Base-by-base conservation (phyloP, 306 rosid species). In the Medicago ruthenica region DNA sequence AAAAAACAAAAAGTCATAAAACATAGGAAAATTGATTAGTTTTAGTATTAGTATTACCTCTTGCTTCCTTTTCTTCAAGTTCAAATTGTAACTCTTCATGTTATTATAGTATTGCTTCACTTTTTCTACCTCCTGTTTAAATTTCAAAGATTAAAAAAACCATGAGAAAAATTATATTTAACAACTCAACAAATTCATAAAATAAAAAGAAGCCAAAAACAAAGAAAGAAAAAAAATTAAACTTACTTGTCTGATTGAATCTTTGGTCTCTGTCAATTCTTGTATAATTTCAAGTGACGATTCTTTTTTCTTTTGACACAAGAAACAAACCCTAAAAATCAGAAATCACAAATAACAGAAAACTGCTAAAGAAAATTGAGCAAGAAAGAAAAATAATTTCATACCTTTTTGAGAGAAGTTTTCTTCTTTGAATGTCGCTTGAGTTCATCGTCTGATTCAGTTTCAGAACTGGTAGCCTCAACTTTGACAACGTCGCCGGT, bases 361-460 rank as follows among this genome's bases (percentile, higher is more conserved):
- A 59, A 4, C 13, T 4, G 9, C 1, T 9, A 22, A 58, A 22
- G 36, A 58, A 21, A 20, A 22, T 4, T 24, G 31, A 11, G 14
- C 34, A 55, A 55, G 61, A 20, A 55, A 55, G 34, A 5, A 57
- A 57, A 21, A 20, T 3, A 47, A 31, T 1, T 31, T 31, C 36
- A 45, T 10, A 22, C 13, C 93, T 68, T 85, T 69, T 80, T 63
- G 36, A 67, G 42, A 37, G 66, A 27, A 8, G 50, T 13, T 71
- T 74, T 77, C 27, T 60, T 73, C 27, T 14, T 24, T 5, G 37
- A 18, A 57, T 9, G 40, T 16, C 7, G 42, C 14, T 80, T 73
- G 10, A 75, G 71, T 59, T 69, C 84, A n/a, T 87, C 88, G 2
- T 91, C 92, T 24, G 92, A 86, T 83, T 86, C 89, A 75, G 87